These are phyloP conservation scores for Boletus semigastroideus DNA, from an alignment of 1,284 basidiomycete species.

Conservation along the genomic window DNA sequence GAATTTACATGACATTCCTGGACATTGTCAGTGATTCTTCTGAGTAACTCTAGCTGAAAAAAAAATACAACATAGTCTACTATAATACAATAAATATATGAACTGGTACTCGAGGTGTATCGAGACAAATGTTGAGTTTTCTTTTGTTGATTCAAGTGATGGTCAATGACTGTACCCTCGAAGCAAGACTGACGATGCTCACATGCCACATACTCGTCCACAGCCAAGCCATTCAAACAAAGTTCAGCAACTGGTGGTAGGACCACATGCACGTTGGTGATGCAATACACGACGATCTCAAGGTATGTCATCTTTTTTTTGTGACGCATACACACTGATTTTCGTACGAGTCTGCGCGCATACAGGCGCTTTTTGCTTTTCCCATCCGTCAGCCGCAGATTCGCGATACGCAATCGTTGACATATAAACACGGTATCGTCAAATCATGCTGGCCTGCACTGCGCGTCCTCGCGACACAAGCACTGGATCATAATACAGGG, in stretches of 20 bases:
- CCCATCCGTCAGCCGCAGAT: constrained; percentile 79
- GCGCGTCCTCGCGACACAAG: constrained; percentile 78
- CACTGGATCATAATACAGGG: constrained; percentile 85
- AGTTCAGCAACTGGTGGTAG: constrained; percentile 78
- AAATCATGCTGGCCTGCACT: constrained; percentile 75
- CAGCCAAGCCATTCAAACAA: constrained; percentile 79
- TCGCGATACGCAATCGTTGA: constrained; percentile 81
- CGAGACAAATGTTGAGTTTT: too few species aligned
- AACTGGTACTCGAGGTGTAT: too few species aligned
- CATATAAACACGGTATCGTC: constrained; percentile 54
- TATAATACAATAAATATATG: too few species aligned
- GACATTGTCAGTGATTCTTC: too few species aligned
- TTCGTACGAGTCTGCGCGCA: neutral
- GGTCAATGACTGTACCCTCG: too few species aligned
- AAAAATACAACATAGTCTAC: too few species aligned
- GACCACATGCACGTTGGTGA: constrained; percentile 89
- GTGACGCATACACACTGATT: neutral
- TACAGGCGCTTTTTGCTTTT: constrained; percentile 86
- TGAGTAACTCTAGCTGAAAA: too few species aligned
- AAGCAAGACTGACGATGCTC: neutral
- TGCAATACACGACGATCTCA: constrained; percentile 90
- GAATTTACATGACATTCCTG: too few species aligned
- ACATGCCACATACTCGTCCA: neutral
- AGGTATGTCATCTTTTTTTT: constrained; percentile 55
- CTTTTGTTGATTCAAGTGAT: too few species aligned